These are phyloP conservation scores for Dendrobium chrysotoxum DNA, from an alignment of 106 monocot genomes.

Conservation along the genomic window DNA sequence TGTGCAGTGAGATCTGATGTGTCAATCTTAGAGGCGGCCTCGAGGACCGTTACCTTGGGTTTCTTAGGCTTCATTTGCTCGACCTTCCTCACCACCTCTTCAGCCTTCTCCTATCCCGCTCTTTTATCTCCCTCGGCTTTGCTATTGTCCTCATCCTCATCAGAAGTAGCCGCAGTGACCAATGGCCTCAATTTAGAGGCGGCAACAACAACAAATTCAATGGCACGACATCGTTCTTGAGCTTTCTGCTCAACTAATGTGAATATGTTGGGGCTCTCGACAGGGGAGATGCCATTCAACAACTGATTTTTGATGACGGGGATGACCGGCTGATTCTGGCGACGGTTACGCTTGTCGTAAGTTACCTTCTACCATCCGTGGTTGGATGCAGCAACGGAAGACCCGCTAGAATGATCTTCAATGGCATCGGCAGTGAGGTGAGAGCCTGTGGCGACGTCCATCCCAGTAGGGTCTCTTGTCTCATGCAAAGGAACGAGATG, in stretches of 20 bases:
- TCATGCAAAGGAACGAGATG: not conserved
- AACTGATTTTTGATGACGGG: not conserved
- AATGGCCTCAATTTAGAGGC: constrained; percentile 12
- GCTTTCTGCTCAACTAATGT: constrained; percentile 72
- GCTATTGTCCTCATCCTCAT: constrained; percentile 41
- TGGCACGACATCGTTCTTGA: constrained; percentile 49
- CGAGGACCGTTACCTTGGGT: constrained; percentile 78
- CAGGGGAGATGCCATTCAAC: constrained; percentile 1
- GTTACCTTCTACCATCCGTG: constrained; percentile 47
- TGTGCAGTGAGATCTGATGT: not conserved
- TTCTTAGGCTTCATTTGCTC: constrained; percentile 82
- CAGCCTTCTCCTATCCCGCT: constrained; percentile 18
- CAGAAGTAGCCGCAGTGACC: constrained; percentile 12
- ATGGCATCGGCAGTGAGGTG: not conserved
- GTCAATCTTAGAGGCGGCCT: constrained; percentile 79
- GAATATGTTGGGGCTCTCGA: constrained; percentile 45
- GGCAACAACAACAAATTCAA: constrained; percentile 27
- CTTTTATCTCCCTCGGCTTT: constrained; percentile 14
- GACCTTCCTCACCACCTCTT: constrained; percentile 41
- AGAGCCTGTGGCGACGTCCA: not conserved
- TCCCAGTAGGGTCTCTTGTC: not conserved
- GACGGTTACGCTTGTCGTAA: constrained; percentile 44
- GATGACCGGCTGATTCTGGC: constrained; percentile 8
- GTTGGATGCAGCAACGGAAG: constrained; percentile 22
- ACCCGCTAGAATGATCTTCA: constrained; percentile 8